phyloP scores from a whole-genome alignment of 1,284 basidiomycete species.

The Leccinum pachyderme region DNA sequence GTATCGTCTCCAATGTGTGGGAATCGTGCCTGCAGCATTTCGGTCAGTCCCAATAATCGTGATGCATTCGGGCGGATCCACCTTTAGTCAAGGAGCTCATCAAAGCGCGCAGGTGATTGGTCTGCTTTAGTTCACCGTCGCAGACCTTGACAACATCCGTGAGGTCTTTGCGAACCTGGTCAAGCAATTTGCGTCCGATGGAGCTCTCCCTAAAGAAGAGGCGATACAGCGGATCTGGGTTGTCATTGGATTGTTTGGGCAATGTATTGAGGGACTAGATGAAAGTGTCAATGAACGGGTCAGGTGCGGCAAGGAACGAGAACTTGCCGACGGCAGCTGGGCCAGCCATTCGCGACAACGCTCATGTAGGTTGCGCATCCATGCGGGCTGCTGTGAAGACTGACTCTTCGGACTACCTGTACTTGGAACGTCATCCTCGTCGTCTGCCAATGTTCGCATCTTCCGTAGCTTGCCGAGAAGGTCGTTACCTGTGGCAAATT shows the following conservation, averaged over 20 bases:
- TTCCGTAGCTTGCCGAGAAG: constrained; percentile 84
- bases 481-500: constrained; percentile 61
- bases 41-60: constrained; percentile 3
- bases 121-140: constrained; percentile 86
- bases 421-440: constrained; percentile 69
- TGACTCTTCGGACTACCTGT: constrained; percentile 54
- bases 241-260: constrained; percentile 62
- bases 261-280: constrained; percentile 61
- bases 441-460: constrained; percentile 88
- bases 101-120: constrained; percentile 86
- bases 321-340: constrained; percentile 68
- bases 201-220: constrained; percentile 87
- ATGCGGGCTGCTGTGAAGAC: constrained; percentile 77
- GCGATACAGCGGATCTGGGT: constrained; percentile 81
- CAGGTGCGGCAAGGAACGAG: not conserved
- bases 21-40: constrained; percentile 69
- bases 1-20: constrained; percentile 84
- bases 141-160: constrained; percentile 81
- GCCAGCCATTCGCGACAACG: constrained; percentile 83
- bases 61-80: constrained; percentile 27
- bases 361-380: constrained; percentile 85
- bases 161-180: constrained; percentile 78
- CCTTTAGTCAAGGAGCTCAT: constrained; percentile 90
- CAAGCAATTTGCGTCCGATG: constrained; percentile 75
- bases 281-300: constrained; percentile 3